Conservation (phyloP, 1,139 yeast genomes). For the Suhomyces atakaporum region DNA sequence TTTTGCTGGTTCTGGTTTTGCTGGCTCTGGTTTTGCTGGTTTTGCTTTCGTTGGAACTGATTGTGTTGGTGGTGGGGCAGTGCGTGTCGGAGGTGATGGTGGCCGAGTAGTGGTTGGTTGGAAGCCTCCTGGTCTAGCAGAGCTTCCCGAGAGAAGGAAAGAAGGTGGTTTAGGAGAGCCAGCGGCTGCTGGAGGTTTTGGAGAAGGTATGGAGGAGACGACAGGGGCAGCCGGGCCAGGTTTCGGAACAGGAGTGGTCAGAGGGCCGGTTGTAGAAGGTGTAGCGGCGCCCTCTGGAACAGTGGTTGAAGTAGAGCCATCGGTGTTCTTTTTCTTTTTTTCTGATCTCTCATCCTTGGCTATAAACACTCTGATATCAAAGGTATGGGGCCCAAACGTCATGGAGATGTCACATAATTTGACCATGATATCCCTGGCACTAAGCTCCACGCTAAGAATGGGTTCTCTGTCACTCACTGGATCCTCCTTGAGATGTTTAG, state of each 20-base stretch:
- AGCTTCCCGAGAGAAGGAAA: constrained; percentile 8
- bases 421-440: constrained; percentile 85
- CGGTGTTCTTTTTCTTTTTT: constrained; percentile 20
- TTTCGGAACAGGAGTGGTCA: background rate
- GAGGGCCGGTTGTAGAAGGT: constrained; percentile 1
- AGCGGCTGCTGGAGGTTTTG: constrained; percentile 11
- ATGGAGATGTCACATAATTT: constrained; percentile 77
- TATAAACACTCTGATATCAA: constrained; percentile 75
- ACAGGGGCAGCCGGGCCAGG: constrained; percentile 5
- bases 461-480: constrained; percentile 36
- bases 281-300: background rate
- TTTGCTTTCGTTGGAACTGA: background rate
- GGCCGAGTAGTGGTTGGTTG: constrained; percentile 1
- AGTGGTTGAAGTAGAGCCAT: constrained; percentile 2
- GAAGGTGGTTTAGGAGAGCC: constrained; percentile 10
- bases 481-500: constrained; percentile 28
- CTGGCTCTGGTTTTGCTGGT: too few relatives aligned
- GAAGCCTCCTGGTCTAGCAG: constrained; percentile 7
- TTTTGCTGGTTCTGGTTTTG: too few relatives aligned
- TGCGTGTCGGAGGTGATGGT: background rate
- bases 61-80: constrained; percentile 2
- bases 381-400: constrained; percentile 79
- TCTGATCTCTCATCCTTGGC: constrained; percentile 70
- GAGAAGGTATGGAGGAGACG: background rate
- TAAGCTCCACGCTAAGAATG: constrained; percentile 47